Evolutionary conservation across 148 eudicot genomes (phyloP).

Genomic region (Vaccinium macrocarpon): DNA sequence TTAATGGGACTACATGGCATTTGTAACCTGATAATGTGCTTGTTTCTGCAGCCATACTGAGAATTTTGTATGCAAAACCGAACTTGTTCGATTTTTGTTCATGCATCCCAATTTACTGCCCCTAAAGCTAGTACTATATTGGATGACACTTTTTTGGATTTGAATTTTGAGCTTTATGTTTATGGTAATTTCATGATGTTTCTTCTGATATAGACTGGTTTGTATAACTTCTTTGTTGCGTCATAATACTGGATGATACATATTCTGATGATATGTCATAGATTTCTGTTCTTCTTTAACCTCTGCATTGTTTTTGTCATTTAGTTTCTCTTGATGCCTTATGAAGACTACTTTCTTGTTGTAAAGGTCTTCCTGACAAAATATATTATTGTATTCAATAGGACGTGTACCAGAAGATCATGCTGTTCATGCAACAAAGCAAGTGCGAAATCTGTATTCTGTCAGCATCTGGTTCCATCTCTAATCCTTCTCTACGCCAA

Average conservation of each 20-base stretch:
- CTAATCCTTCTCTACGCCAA: constrained; percentile 70
- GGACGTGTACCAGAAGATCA: constrained; percentile 78
- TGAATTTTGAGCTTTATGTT: background rate
- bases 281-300: background rate
- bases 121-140: constrained; percentile 3
- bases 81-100: background rate
- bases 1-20: background rate
- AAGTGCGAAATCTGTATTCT: constrained; percentile 68
- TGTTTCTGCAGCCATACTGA: background rate
- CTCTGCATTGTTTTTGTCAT: background rate
- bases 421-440: constrained; percentile 71
- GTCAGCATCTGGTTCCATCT: constrained; percentile 82
- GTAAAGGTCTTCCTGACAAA: constrained; percentile 5
- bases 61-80: background rate
- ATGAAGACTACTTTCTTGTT: background rate
- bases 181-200: background rate
- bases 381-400: constrained; percentile 19
- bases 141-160: background rate
- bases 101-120: background rate
- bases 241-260: background rate
- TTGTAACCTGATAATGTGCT: background rate
- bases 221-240: background rate
- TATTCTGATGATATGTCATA: background rate
- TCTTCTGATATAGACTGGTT: constrained; percentile 6
- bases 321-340: background rate